These are phyloP conservation scores for Oehlia diaphana DNA, from an alignment of 192 early-diverging fungal species.

Conservation along the genomic window DNA sequence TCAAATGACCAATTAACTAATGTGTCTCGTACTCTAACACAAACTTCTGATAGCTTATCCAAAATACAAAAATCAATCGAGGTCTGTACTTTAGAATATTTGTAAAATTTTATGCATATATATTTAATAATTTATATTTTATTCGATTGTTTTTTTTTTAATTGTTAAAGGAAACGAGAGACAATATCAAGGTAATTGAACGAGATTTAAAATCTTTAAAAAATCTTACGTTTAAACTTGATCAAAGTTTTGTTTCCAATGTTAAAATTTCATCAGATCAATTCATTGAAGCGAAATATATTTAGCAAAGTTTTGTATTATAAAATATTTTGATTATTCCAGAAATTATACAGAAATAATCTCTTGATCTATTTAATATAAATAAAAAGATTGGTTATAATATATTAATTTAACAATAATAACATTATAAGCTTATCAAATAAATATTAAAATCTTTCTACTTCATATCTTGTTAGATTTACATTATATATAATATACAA, in stretches of 20 bases:
- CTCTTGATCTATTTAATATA: not conserved
- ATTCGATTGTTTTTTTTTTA: not conserved
- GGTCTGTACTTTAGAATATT: not conserved
- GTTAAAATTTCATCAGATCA: not conserved
- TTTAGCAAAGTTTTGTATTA: not conserved
- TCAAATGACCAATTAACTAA: not conserved
- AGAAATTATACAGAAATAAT: too few species aligned
- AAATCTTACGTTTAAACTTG: not conserved
- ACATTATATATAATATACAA: not conserved
- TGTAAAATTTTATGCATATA: not conserved
- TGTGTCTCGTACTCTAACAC: not conserved
- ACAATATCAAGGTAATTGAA: not conserved
- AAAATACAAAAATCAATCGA: not conserved
- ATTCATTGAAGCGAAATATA: not conserved
- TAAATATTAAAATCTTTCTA: too few species aligned
- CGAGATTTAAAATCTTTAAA: not conserved
- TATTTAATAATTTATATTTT: not conserved
- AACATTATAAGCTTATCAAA: too few species aligned
- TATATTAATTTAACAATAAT: not conserved
- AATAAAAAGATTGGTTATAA: not conserved
- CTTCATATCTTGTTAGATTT: not conserved
- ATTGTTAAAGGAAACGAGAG: not conserved
- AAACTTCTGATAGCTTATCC: not conserved
- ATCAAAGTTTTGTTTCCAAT: not conserved
- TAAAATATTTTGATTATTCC: not conserved